Conservation (phyloP, 108 stramenopile genomes). For the Stephanodiscus minutulus region DNA sequence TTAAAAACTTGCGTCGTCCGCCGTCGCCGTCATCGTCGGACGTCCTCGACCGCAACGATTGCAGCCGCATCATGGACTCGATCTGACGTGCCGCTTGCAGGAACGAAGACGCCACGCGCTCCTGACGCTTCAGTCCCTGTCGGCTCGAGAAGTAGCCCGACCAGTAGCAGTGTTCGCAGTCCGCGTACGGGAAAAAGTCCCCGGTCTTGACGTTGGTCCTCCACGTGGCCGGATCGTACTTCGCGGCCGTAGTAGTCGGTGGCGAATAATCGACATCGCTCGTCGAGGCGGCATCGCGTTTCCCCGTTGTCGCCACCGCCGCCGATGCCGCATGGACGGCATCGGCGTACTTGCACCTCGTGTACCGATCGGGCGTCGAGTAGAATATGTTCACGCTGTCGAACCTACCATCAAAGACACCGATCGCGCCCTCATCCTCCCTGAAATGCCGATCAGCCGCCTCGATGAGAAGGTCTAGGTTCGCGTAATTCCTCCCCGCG, state of each 20-base stretch:
- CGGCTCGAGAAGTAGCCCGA: slow-evolving; percentile 94
- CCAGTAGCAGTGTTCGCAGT: slow-evolving; percentile 92
- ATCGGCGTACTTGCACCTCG: slow-evolving; percentile 70
- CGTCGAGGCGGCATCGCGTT: too few species aligned
- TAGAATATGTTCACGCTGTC: slow-evolving; percentile 86
- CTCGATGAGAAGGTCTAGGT: slow-evolving; percentile 62
- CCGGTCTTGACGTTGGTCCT: slow-evolving; percentile 62
- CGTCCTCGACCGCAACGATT: not conserved
- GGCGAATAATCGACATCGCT: slow-evolving; percentile 1
- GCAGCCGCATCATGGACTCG: slow-evolving; percentile 52
- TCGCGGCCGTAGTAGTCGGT: not conserved
- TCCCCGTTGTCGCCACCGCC: not conserved
- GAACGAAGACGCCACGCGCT: slow-evolving; percentile 77
- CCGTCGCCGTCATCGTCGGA: not conserved
- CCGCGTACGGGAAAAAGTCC: slow-evolving; percentile 96
- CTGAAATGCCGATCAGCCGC: slow-evolving; percentile 32
- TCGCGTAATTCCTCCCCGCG: slow-evolving; percentile 55
- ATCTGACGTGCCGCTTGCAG: slow-evolving; percentile 80
- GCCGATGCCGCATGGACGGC: slow-evolving; percentile 57
- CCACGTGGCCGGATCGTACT: slow-evolving; percentile 21
- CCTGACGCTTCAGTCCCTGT: slow-evolving; percentile 81
- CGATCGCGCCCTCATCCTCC: slow-evolving; percentile 13
- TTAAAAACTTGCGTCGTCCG: not conserved
- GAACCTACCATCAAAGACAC: slow-evolving; percentile 59
- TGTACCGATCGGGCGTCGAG: slow-evolving; percentile 86